Base-by-base conservation (phyloP, 331 rosid genomes). In the Dryas integrifolia region DNA sequence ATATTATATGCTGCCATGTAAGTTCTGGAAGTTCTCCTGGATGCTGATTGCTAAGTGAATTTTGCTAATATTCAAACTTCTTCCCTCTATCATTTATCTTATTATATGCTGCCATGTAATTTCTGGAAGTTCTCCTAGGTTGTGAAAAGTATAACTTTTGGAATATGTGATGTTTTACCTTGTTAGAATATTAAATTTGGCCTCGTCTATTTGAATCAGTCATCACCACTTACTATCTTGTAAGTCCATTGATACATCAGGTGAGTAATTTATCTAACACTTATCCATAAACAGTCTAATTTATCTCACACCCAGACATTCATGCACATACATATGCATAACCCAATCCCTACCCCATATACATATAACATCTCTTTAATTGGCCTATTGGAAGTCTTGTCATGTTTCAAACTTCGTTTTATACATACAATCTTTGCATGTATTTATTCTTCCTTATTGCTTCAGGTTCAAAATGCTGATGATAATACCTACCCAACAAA, bases 381-480 rank as follows among this genome's bases (percentile, higher is more conserved):
- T 30, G 35, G 72, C 16, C 56, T 67, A 24, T 75, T 55, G 49
- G 39, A 50, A 73, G 18, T 67, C 35, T 77, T 72, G 58, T 62
- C 46, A 64, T 81, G 67, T 63, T 67, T 57, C 59, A 15, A 62
- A 13, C 18, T 58, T 53, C 21, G 41, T 53, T 40, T 21, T 26
- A 21, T 69, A 55, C 51, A 41, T 65, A 14, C 53, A 11, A 21
- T 24, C 4, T 5, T 43, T 64, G 8, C n/a, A n/a, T 8, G 57
- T 53, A 38, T 81, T 75, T 76, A 74, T 58, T 39, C 39, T 74
- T 79, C 72, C 46, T 72, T 65, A 66, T 84, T 83, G 77, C 67
- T 73, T 82, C 86, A 94, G 98, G 97, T 94, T 80, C 98, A 94
- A 80, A 94, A 94, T 86, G 98, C 98, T 35, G 98, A 94, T 76